Evolutionary conservation across 2,329 filamentous ascomycete species (phyloP).

Genomic region (Scortechinia acanthostroma): DNA sequence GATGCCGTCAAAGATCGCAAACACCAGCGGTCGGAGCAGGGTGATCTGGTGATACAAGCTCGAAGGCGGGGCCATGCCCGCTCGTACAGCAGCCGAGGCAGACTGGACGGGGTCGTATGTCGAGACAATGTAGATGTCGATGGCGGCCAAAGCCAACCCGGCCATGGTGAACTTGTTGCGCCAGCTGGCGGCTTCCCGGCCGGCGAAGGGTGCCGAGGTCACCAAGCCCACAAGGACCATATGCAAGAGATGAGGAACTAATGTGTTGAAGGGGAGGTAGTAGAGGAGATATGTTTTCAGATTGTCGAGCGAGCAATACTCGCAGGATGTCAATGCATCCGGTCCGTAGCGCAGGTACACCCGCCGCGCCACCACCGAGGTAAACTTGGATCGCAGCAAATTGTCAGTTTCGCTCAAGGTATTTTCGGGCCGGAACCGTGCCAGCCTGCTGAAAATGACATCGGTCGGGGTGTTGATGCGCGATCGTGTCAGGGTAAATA

Average conservation of each 20-base stretch:
- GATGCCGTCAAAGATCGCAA: neutral
- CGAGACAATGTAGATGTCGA: neutral
- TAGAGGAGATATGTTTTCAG: neutral
- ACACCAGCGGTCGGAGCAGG: neutral
- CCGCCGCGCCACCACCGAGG: neutral
- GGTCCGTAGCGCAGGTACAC: neutral
- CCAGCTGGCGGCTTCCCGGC: neutral
- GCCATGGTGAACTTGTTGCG: conserved; percentile 1
- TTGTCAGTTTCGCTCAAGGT: neutral
- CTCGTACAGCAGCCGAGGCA: neutral
- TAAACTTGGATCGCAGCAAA: neutral
- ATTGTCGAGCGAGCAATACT: neutral
- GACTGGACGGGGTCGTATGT: neutral
- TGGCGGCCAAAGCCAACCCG: neutral
- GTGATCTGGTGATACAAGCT: neutral
- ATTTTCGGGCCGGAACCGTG: neutral
- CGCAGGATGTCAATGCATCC: neutral
- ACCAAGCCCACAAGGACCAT: neutral
- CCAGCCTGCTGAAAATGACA: neutral
- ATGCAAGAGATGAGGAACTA: neutral
- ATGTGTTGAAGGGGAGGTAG: neutral
- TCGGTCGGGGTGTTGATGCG: conserved; percentile 2
- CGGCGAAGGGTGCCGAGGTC: neutral
- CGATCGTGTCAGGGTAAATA: neutral
- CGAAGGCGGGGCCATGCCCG: neutral